A percentile compares a stretch with the other conserved stretches of the same genome.
phyloP scores from a whole-genome alignment of 176 grass and related monocot genomes.

The Otatea glauca region DNA sequence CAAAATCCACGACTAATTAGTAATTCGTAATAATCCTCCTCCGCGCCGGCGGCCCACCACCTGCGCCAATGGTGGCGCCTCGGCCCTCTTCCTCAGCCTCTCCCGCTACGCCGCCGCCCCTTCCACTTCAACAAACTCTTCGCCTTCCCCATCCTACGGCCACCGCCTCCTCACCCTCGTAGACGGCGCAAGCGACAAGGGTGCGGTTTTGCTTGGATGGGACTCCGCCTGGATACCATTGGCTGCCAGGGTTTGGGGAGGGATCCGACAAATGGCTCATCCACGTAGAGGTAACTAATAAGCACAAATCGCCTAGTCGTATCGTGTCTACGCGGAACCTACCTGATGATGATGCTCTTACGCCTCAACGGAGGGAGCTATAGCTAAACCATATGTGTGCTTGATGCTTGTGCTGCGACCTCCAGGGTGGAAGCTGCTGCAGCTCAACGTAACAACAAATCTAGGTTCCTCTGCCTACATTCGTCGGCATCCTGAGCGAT shows the following conservation, averaged over 20 bases:
- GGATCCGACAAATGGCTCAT: slow-evolving; percentile 71
- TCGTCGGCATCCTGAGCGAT: slow-evolving; percentile 72
- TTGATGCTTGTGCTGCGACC: background rate
- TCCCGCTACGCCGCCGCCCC: slow-evolving; percentile 4
- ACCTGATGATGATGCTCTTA: background rate
- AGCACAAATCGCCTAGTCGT: no score
- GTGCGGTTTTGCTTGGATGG: slow-evolving; percentile 70
- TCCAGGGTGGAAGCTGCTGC: slow-evolving; percentile 87
- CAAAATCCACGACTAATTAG: no score
- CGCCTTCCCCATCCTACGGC: slow-evolving; percentile 42
- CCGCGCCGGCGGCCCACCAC: slow-evolving; percentile 19
- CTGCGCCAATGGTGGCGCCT: slow-evolving; percentile 32
- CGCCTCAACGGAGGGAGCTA: background rate
- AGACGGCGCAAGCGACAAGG: slow-evolving; percentile 23
- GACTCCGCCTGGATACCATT: slow-evolving; percentile 66
- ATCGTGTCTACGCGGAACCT: no score
- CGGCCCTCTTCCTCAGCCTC: slow-evolving; percentile 25
- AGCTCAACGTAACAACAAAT: slow-evolving; percentile 48
- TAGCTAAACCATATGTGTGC: background rate
- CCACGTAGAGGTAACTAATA: slow-evolving; percentile 53
- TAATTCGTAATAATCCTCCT: background rate
- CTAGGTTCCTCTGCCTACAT: slow-evolving; percentile 72
- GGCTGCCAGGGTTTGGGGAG: slow-evolving; percentile 59
- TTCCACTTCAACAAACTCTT: background rate
- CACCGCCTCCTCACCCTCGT: slow-evolving; percentile 48